These are phyloP conservation scores for Lachancea sp. DNA, from an alignment of 805 yeast species.

Conservation along the genomic window DNA sequence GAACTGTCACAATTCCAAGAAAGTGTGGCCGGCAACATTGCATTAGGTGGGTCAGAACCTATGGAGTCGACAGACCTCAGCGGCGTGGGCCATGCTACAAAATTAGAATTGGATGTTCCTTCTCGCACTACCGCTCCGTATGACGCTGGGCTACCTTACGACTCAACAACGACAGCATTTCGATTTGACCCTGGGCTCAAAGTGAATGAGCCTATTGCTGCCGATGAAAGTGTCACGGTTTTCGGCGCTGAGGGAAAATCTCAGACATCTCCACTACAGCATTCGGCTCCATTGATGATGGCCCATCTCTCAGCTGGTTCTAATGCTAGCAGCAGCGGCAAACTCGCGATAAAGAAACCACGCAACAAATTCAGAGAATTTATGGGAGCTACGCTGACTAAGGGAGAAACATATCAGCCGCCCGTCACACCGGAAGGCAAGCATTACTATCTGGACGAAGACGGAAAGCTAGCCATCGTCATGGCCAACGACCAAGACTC, in stretches of 20 bases:
- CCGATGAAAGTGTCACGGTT: background rate
- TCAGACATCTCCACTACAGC: background rate
- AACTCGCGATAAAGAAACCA: constrained; percentile 3
- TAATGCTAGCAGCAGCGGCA: background rate
- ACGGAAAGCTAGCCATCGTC: constrained; percentile 9
- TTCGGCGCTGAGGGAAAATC: background rate
- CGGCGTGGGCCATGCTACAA: background rate
- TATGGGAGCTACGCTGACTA: constrained; percentile 3
- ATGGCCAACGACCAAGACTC: constrained; percentile 12
- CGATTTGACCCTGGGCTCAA: background rate
- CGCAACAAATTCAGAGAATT: constrained; percentile 1
- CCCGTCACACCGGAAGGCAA: constrained; percentile 9
- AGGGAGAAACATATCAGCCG: constrained; percentile 9
- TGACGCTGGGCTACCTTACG: background rate
- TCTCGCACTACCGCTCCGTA: background rate
- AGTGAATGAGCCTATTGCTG: background rate
- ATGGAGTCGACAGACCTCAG: background rate
- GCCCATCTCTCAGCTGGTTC: background rate
- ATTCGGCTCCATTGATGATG: background rate
- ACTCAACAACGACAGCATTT: background rate
- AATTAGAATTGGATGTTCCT: background rate
- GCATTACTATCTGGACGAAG: constrained; percentile 6
- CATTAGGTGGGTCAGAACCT: background rate
- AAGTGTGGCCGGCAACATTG: background rate
- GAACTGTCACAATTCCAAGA: background rate